Evolutionary conservation across 768 basidiomycete species (phyloP), one percentile per base, ranked within the genome.

Genomic region (Podaxis rugospora): DNA sequence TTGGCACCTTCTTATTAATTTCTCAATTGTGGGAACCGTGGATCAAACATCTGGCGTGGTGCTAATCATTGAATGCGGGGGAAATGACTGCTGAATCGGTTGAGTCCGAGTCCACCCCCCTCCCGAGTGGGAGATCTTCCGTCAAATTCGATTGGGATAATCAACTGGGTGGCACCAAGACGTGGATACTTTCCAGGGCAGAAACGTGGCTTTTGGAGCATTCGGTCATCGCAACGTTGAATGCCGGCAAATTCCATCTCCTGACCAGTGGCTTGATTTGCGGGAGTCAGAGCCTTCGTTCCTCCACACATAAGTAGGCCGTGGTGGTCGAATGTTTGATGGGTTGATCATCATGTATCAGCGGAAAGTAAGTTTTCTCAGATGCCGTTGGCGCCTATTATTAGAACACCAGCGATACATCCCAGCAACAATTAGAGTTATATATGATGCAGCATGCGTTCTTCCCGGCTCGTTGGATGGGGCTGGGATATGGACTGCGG

Each of bases 241-340:
- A 32, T 40, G 39, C 14, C 39, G 39, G 16, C 2, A 1, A 4
- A 7, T 16, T 47, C 21, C 46, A 47, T 47, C 18, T 10, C 1
- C 21, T 4, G 18, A n/a, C 46, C n/a, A n/a, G 9, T 3, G 46
- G 21, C 6, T 5, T 47, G 21, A 47, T 23, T 47, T 47, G 46
- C 21, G 37, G 36, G 25, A 7, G 35, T 10, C 10, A 23, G 28
- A 1, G n/a, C 13, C 13, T n/a, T 13, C 1, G 53, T 18, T 16
- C 51, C 13, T 14, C 51, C 11, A 32, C 32, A 52, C 51, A 21
- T 21, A 21, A 21, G 18, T 53, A 16, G n/a, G 36, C 54, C 54
- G 39, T 40, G 40, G 14, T 27, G 37, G 39, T 42, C 54, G 39
- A 44, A 55, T 55, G 54, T 40, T 55, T 40, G 54, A 55, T 55